Percentiles rank a stretch among this genome's conserved stretches.
phyloP scores from a whole-genome alignment of 148 eudicot species.

The Selenicereus undatus region DNA sequence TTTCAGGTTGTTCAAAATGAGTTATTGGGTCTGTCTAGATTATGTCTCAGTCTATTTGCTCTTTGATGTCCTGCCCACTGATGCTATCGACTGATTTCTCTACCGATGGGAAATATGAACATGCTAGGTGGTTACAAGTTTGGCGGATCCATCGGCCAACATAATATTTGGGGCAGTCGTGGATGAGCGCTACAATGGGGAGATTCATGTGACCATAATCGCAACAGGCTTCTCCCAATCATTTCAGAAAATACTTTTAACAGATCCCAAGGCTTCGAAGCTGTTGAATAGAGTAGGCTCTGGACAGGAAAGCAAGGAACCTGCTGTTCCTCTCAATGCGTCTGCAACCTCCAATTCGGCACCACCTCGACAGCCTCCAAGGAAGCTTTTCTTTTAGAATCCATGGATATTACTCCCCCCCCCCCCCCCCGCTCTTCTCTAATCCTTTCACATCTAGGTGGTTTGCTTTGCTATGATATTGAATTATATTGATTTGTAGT shows the following conservation, averaged over 20 bases:
- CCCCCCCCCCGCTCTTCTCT: not conserved
- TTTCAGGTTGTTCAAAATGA: not conserved
- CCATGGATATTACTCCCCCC: not conserved
- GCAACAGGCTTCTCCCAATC: constrained; percentile 97
- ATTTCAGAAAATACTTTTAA: constrained; percentile 77
- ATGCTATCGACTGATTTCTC: not conserved
- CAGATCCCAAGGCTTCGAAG: constrained; percentile 74
- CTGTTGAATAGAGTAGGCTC: constrained; percentile 42
- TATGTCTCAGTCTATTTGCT: not conserved
- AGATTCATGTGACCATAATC: constrained; percentile 88
- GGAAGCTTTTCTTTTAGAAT: constrained; percentile 69
- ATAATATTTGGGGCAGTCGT: constrained; percentile 99
- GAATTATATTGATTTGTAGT: constrained; percentile 16
- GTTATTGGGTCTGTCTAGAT: no score
- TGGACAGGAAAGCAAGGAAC: constrained; percentile 42
- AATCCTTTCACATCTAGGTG: constrained; percentile 6
- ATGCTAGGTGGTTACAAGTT: constrained; percentile 81
- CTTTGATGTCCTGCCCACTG: not conserved
- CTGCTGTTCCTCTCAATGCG: constrained; percentile 31
- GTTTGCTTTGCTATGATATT: constrained; percentile 15
- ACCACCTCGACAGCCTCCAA: constrained; percentile 49
- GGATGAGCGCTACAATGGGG: constrained; percentile 94
- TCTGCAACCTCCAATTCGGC: constrained; percentile 32
- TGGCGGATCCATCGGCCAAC: constrained; percentile 97
- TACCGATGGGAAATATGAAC: not conserved